Percentiles rank a stretch among this genome's conserved stretches.
Evolutionary conservation across 345 rosid species (phyloP).

Genomic region (Chamaenerion angustifolium): DNA sequence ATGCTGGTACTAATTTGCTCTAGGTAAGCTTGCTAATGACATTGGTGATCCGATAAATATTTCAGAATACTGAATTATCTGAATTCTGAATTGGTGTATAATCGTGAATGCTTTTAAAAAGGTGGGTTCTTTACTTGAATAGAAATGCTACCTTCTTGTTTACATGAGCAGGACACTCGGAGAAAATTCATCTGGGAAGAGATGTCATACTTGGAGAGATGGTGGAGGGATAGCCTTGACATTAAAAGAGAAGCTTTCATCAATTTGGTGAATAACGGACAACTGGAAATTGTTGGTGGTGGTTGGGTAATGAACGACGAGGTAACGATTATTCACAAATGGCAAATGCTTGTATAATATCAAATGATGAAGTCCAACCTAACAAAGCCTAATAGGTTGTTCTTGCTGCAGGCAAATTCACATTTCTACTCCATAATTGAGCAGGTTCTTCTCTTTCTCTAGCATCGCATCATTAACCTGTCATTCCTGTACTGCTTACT

Average conservation of each 20-base stretch:
- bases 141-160: too few species aligned
- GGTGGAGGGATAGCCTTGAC: slow-evolving; percentile 93
- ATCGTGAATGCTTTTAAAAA: too few species aligned
- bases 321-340: slow-evolving; percentile 23
- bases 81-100: too few species aligned
- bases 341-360: background rate
- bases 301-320: slow-evolving; percentile 99
- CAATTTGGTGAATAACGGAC: slow-evolving; percentile 78
- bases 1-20: too few species aligned
- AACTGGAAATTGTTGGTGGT: slow-evolving; percentile 96
- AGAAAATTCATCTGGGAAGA: slow-evolving; percentile 99
- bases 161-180: slow-evolving; percentile 10
- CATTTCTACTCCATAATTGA: slow-evolving; percentile 93
- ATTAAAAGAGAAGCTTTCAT: slow-evolving; percentile 50
- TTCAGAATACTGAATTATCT: too few species aligned
- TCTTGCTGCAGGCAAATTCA: slow-evolving; percentile 79
- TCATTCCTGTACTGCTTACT: background rate
- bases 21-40: too few species aligned
- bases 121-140: too few species aligned
- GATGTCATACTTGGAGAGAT: slow-evolving; percentile 93
- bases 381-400: slow-evolving; percentile 2
- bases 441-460: slow-evolving; percentile 38
- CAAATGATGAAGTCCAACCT: background rate
- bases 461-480: background rate
- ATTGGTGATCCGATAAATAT: too few species aligned